Percentiles rank a stretch among this genome's conserved stretches.
phyloP scores from a whole-genome alignment of 257 asterid species.

The Euphrasia confusa region DNA sequence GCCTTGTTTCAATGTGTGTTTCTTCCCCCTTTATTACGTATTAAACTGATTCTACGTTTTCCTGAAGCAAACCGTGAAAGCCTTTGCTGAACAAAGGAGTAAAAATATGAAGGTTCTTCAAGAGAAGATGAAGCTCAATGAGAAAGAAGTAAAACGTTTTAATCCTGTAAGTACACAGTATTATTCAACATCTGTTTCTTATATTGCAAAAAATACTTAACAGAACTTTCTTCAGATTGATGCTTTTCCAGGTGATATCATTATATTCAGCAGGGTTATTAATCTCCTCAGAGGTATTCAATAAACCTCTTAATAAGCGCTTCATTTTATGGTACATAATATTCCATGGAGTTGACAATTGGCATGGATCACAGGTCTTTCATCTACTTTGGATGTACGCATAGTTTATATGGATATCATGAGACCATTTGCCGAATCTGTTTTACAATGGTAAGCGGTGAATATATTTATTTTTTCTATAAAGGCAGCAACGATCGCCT shows the following conservation, averaged over 20 bases:
- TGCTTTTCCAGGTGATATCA: conserved; percentile 97
- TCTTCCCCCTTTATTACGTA: conserved; percentile 13
- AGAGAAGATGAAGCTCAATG: conserved; percentile 80
- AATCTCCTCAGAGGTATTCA: conserved; percentile 87
- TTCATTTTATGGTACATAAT: conserved; percentile 23
- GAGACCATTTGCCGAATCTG: conserved; percentile 99
- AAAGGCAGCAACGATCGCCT: conserved; percentile 25
- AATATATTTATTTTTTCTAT: conserved; percentile 9
- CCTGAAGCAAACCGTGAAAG: conserved; percentile 66
- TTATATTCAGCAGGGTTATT: conserved; percentile 87
- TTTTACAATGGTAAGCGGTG: conserved; percentile 59
- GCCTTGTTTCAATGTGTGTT: conserved; percentile 1
- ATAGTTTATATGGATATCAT: conserved; percentile 75
- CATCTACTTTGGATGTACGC: conserved; percentile 81
- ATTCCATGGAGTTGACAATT: conserved; percentile 24
- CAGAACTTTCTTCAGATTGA: conserved; percentile 58
- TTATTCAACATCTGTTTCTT: conserved; percentile 7
- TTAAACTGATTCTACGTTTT: conserved; percentile 31
- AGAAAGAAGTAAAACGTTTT: conserved; percentile 84
- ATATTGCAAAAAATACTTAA: conserved; percentile 21
- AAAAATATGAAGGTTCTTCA: conserved; percentile 68
- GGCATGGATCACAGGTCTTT: conserved; percentile 64
- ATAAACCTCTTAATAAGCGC: conserved; percentile 15
- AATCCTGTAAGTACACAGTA: conserved; percentile 70
- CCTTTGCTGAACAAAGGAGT: conserved; percentile 68